Evolutionary conservation across 177 flowering plant species (phyloP).

Genomic region (Vitis hybrid): DNA sequence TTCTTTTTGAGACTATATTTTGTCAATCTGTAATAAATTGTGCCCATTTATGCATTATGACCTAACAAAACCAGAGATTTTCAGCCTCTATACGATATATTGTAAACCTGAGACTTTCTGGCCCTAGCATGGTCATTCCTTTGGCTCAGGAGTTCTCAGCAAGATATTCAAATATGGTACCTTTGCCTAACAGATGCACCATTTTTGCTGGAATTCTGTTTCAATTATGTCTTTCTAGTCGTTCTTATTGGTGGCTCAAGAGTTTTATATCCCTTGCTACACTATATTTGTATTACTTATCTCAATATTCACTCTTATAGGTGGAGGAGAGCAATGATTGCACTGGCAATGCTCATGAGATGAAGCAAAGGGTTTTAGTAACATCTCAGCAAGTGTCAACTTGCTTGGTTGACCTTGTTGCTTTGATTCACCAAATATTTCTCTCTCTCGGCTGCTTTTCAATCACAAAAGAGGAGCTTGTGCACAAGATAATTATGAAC

Average conservation of each 20-base stretch:
- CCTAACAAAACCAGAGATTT: no score
- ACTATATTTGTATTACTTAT: not conserved
- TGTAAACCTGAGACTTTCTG: no score
- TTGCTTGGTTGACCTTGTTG: slow-evolving; percentile 43
- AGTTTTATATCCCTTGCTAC: not conserved
- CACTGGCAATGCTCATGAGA: not conserved
- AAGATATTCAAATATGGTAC: no score
- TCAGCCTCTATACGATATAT: no score
- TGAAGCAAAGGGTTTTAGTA: slow-evolving; percentile 8
- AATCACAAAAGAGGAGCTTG: slow-evolving; percentile 78
- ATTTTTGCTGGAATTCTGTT: not conserved
- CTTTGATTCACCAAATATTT: slow-evolving; percentile 42
- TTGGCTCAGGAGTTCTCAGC: no score
- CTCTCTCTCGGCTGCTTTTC: slow-evolving; percentile 35
- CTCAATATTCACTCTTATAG: slow-evolving; percentile 9
- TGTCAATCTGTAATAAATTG: no score
- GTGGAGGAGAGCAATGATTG: slow-evolving; percentile 11
- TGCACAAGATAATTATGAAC: slow-evolving; percentile 60
- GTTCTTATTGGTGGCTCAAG: not conserved
- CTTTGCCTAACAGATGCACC: no score
- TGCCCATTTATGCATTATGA: no score
- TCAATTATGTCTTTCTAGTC: not conserved
- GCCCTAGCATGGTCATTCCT: no score
- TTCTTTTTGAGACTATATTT: no score
- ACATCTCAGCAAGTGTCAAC: slow-evolving; percentile 25